Percentiles rank a stretch among this genome's conserved stretches.
These are phyloP conservation scores for Scedosporium aurantiacum DNA, from an alignment of 2,329 filamentous ascomycete genomes.

Conservation along the genomic window DNA sequence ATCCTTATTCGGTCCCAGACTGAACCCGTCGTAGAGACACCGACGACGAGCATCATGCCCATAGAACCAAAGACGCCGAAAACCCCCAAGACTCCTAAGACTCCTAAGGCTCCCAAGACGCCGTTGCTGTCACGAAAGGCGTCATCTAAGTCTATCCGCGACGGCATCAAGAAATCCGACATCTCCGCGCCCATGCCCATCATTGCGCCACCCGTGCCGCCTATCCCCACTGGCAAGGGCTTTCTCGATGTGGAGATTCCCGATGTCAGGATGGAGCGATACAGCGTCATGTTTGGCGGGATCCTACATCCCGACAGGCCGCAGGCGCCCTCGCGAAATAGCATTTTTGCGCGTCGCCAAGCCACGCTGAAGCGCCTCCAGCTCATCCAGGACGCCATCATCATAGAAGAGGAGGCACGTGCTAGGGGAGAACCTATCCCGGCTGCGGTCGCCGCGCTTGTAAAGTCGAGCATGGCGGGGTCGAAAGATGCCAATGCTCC, in stretches of 20 bases:
- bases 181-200: constrained; percentile 17
- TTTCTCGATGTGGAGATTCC: constrained; percentile 73
- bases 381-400: constrained; percentile 31
- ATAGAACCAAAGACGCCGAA: constrained; percentile 10
- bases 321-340: constrained; percentile 19
- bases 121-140: constrained; percentile 9
- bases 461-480: neutral
- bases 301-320: constrained; percentile 41
- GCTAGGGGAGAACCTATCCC: neutral
- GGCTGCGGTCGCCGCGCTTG: neutral
- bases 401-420: constrained; percentile 8
- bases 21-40: constrained; percentile 16
- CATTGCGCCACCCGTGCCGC: constrained; percentile 9
- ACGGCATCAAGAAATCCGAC: constrained; percentile 12
- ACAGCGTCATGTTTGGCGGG: constrained; percentile 85
- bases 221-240: constrained; percentile 14
- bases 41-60: neutral
- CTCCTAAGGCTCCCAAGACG: neutral
- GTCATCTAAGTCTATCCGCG: constrained; percentile 10
- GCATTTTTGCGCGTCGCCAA: constrained; percentile 45
- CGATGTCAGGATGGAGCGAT: constrained; percentile 69
- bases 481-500: neutral
- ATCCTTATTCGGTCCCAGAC: constrained; percentile 32
- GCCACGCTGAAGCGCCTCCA: constrained; percentile 48
- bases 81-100: neutral